A percentile compares a stretch with the other conserved stretches of the same genome.
Evolutionary conservation across 192 early-diverging fungal species (phyloP).

Genomic region (Jimgerdemannia flammicorona): DNA sequence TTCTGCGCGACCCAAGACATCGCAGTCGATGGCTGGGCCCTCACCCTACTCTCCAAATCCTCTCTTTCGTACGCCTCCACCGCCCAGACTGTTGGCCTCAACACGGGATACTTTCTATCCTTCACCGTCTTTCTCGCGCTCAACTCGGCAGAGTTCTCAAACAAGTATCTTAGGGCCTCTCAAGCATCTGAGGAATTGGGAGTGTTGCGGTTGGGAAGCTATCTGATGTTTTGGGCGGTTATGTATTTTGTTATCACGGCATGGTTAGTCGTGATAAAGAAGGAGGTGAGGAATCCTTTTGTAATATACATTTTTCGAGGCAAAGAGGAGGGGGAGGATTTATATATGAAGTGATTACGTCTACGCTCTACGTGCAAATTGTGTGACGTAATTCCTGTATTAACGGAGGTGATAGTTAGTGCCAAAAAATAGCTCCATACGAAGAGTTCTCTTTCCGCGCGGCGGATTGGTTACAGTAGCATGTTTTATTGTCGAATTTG

Average conservation of each 20-base stretch:
- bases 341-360: no score
- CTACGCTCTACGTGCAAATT: no score
- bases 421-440: no score
- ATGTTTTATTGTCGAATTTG: no score
- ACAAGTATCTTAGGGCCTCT: slow-evolving; percentile 77
- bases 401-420: no score
- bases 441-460: no score
- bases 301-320: neutral
- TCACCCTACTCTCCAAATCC: slow-evolving; percentile 88
- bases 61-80: slow-evolving; percentile 90
- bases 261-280: slow-evolving; percentile 77
- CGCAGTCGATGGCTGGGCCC: slow-evolving; percentile 86
- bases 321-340: no score
- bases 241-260: slow-evolving; percentile 85
- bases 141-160: slow-evolving; percentile 92
- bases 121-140: slow-evolving; percentile 98
- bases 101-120: slow-evolving; percentile 91
- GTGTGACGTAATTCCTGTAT: no score
- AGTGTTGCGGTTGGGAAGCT: slow-evolving; percentile 76
- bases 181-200: slow-evolving; percentile 61
- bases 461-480: no score
- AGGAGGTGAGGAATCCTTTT: slow-evolving; percentile 40
- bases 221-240: slow-evolving; percentile 92
- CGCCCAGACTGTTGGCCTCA: slow-evolving; percentile 96
- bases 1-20: slow-evolving; percentile 93